A percentile compares a stretch with the other conserved stretches of the same genome.
These are phyloP conservation scores for Arctium minus DNA, from an alignment of 129 eudicot genomes.

Conservation along the genomic window DNA sequence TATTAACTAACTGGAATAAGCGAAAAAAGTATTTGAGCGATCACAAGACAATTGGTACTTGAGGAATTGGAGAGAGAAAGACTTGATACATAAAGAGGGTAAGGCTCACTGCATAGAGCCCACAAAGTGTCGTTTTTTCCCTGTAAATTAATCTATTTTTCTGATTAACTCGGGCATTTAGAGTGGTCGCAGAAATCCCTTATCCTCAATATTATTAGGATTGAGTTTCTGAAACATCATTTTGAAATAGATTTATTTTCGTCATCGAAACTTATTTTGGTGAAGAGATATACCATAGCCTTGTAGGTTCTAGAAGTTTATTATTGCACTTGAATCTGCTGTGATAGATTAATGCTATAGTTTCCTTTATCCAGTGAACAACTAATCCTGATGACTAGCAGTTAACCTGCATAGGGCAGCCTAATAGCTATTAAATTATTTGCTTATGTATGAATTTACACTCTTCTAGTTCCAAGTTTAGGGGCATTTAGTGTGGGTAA, in stretches of 20 bases:
- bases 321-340: neutral
- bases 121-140: neutral
- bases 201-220: neutral
- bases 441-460: neutral
- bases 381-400: neutral
- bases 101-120: neutral
- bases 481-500: neutral
- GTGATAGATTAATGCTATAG: neutral
- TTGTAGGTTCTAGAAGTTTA: neutral
- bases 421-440: neutral
- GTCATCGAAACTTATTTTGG: neutral
- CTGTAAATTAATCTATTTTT: neutral
- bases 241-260: neutral
- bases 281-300: neutral
- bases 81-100: neutral
- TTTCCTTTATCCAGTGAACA: neutral
- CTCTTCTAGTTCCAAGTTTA: neutral
- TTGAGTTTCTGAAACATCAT: neutral
- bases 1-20: neutral
- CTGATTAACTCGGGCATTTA: neutral
- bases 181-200: neutral
- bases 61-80: neutral
- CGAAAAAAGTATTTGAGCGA: neutral
- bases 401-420: neutral
- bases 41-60: neutral